Evolutionary conservation across 805 yeast genomes (phyloP).

Genomic region (Monosporozyma aquatica): DNA sequence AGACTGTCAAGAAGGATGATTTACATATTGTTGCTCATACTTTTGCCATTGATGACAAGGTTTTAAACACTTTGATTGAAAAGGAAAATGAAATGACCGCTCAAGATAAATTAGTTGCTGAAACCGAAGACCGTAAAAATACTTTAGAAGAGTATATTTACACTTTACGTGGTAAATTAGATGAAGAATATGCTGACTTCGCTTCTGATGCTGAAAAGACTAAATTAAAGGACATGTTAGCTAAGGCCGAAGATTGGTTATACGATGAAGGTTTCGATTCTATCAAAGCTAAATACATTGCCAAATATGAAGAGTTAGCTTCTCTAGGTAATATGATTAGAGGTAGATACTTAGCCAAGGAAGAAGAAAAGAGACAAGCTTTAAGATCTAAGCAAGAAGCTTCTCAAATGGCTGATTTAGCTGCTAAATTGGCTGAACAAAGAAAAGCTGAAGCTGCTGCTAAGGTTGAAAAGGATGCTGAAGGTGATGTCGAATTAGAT

Average conservation of each 20-base stretch:
- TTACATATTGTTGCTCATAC: constrained; percentile 53
- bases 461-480: constrained; percentile 36
- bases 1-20: constrained; percentile 84
- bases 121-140: constrained; percentile 97
- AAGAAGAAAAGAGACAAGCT: constrained; percentile 91
- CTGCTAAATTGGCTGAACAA: constrained; percentile 74
- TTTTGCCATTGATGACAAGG: constrained; percentile 48
- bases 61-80: constrained; percentile 60
- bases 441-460: constrained; percentile 46
- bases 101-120: constrained; percentile 93
- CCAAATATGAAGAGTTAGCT: constrained; percentile 95
- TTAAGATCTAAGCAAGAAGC: constrained; percentile 81
- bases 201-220: constrained; percentile 87
- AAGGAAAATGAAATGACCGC: constrained; percentile 74
- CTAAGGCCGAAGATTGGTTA: constrained; percentile 94
- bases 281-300: constrained; percentile 91
- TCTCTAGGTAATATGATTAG: constrained; percentile 88
- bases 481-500: constrained; percentile 35
- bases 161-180: constrained; percentile 93
- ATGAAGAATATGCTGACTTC: constrained; percentile 78
- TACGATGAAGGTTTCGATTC: constrained; percentile 96
- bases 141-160: constrained; percentile 97
- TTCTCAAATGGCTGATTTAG: constrained; percentile 69
- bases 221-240: constrained; percentile 60
- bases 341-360: constrained; percentile 89